Percentiles rank a stretch among this genome's conserved stretches.
Evolutionary conservation across 192 early-diverging fungal genomes (phyloP).

Genomic region (Coemansia sp.): DNA sequence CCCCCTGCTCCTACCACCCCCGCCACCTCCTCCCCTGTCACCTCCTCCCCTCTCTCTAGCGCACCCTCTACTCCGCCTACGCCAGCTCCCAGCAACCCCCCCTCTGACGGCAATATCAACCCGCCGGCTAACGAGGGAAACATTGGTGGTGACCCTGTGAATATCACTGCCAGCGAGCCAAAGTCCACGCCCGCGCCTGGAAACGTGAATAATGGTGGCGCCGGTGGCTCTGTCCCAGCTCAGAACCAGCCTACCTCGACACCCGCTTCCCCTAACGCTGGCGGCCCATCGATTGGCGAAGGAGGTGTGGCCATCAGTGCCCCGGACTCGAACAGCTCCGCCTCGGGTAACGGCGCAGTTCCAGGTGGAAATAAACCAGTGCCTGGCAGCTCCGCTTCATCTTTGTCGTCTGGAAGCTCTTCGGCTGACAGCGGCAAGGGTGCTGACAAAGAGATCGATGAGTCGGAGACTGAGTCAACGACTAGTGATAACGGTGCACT

Average conservation of each 20-base stretch:
- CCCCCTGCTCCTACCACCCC: not conserved
- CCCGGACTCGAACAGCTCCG: not conserved
- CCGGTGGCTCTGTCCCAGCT: not conserved
- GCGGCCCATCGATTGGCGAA: not conserved
- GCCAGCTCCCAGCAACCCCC: not conserved
- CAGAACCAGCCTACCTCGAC: not conserved
- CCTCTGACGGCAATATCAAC: not conserved
- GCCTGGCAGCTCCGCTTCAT: not conserved
- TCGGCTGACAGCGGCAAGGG: not conserved
- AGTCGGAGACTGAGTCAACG: not conserved
- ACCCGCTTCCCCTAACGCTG: not conserved
- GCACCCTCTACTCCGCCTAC: not conserved
- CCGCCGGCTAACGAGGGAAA: not conserved
- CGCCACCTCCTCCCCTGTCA: not conserved
- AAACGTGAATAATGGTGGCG: not conserved
- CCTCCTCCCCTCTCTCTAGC: not conserved
- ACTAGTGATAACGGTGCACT: not conserved
- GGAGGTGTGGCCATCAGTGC: not conserved
- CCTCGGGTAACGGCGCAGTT: not conserved
- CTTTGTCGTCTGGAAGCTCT: not conserved
- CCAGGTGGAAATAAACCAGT: not conserved
- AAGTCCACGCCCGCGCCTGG: not conserved
- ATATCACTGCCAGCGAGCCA: not conserved
- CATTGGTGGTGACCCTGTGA: conserved; percentile 10
- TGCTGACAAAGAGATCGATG: not conserved